Percentiles rank a stretch among this genome's conserved stretches.
phyloP scores from a whole-genome alignment of 2,329 filamentous ascomycete species.

The Aspergillus eucalypticola region DNA sequence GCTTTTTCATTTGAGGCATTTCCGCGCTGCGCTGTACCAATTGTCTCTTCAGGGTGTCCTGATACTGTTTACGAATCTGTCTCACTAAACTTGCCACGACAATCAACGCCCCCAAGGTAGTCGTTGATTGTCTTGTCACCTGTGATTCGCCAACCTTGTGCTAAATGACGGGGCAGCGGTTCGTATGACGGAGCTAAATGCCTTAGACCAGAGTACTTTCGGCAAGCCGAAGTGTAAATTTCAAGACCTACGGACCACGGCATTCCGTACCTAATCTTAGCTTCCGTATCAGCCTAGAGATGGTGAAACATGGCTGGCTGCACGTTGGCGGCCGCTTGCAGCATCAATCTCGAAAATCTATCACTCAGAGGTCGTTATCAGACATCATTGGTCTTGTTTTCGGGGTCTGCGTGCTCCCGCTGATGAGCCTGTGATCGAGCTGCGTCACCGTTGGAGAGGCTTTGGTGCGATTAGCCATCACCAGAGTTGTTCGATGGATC shows the following conservation, averaged over 20 bases:
- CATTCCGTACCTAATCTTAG: conserved; percentile 17
- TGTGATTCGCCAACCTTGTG: conserved; percentile 15
- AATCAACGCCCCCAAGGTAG: neutral
- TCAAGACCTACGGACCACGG: conserved; percentile 14
- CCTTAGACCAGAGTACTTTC: conserved; percentile 4
- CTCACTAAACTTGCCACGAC: neutral
- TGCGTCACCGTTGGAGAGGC: neutral
- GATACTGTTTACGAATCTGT: neutral
- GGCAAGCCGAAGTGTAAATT: conserved; percentile 21
- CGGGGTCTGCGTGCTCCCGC: neutral
- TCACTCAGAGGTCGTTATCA: neutral
- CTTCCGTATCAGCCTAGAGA: conserved; percentile 1
- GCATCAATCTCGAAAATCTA: neutral
- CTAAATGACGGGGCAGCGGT: conserved; percentile 20
- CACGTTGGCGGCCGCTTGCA: neutral
- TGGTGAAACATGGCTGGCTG: conserved; percentile 5
- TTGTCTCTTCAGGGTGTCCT: neutral
- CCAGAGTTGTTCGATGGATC: neutral
- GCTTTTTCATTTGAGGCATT: neutral
- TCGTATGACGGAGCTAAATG: neutral
- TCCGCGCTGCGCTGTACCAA: neutral
- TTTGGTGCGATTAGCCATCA: neutral
- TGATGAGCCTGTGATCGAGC: neutral
- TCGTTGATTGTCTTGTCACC: neutral
- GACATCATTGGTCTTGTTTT: neutral